Evolutionary conservation across 139 green algal species (phyloP).

Genomic region (Chlamydomonas sphaeroides): DNA sequence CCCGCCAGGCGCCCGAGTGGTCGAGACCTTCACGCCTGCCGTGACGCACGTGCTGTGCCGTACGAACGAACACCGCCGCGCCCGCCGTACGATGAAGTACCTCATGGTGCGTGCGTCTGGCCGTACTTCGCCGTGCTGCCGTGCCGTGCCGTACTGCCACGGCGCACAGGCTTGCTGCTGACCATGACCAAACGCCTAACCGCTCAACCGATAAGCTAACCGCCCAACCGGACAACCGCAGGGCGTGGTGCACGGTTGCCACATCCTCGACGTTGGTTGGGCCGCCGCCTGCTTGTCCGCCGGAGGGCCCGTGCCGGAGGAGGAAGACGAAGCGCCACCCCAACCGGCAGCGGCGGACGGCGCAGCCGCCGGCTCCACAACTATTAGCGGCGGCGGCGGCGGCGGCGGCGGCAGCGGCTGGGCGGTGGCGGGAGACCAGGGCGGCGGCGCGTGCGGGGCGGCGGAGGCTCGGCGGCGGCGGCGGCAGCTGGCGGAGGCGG

Average conservation of each 20-base stretch:
- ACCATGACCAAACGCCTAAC: too few relatives aligned
- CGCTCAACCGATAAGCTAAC: too few relatives aligned
- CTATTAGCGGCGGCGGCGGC: too few relatives aligned
- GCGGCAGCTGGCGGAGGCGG: neutral
- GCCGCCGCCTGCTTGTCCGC: slow-evolving; percentile 24
- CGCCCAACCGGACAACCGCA: neutral
- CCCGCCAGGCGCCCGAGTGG: slow-evolving; percentile 35
- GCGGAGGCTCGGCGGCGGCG: slow-evolving; percentile 7
- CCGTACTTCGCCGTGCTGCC: too few relatives aligned
- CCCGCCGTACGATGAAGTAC: slow-evolving; percentile 59
- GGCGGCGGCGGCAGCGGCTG: slow-evolving; percentile 10
- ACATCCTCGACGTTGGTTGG: slow-evolving; percentile 37
- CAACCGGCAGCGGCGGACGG: too few relatives aligned
- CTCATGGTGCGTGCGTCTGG: slow-evolving; percentile 29
- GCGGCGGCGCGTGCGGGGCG: neutral
- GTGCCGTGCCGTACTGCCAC: too few relatives aligned
- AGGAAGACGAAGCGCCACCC: too few relatives aligned
- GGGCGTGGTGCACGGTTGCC: slow-evolving; percentile 28
- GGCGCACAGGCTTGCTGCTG: too few relatives aligned
- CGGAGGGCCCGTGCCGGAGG: slow-evolving; percentile 28
- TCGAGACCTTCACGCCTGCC: slow-evolving; percentile 14
- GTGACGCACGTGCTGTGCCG: slow-evolving; percentile 56
- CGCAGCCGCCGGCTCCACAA: too few relatives aligned
- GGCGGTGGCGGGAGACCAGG: slow-evolving; percentile 15
- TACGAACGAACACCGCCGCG: slow-evolving; percentile 42